phyloP scores from a whole-genome alignment of 345 rosid species.

The Eutrema japonicum region DNA sequence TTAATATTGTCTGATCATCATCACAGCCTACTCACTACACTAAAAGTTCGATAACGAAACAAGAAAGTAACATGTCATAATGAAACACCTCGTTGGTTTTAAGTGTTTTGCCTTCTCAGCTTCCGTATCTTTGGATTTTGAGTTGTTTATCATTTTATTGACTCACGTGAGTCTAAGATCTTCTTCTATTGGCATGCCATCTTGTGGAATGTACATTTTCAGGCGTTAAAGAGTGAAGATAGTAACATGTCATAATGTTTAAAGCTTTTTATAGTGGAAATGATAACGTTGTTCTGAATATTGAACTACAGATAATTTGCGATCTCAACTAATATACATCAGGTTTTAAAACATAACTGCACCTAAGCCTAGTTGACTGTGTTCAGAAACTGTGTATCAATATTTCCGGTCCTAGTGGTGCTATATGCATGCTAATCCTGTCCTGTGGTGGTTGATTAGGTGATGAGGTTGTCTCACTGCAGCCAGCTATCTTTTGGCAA shows the following conservation, averaged over 20 bases:
- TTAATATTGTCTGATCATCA: constrained; percentile 18
- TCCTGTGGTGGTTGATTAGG: constrained; percentile 46
- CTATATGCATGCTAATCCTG: constrained; percentile 43
- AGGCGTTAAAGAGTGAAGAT: constrained; percentile 30
- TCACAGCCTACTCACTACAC: constrained; percentile 22
- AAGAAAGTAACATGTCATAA: not conserved
- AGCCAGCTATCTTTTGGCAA: constrained; percentile 75
- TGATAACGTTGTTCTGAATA: constrained; percentile 28
- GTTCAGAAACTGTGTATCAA: constrained; percentile 48
- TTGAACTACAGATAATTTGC: constrained; percentile 31
- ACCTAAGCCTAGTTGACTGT: constrained; percentile 35
- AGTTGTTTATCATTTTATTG: constrained; percentile 38
- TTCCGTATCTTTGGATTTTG: constrained; percentile 34
- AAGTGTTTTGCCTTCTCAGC: constrained; percentile 50
- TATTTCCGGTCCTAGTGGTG: constrained; percentile 66
- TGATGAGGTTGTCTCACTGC: constrained; percentile 51
- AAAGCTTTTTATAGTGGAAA: constrained; percentile 44
- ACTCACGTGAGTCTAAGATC: constrained; percentile 30
- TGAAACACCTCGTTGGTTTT: constrained; percentile 4
- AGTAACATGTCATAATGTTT: constrained; percentile 37
- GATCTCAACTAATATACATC: constrained; percentile 32
- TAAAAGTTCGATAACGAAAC: constrained; percentile 20
- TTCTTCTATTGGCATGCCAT: constrained; percentile 25
- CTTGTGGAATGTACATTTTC: constrained; percentile 12
- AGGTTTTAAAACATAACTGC: constrained; percentile 23